A percentile compares a stretch with the other conserved stretches of the same genome.
Conservation (phyloP, 169 alveolate species). For the Plasmodium cynomolgi region DNA sequence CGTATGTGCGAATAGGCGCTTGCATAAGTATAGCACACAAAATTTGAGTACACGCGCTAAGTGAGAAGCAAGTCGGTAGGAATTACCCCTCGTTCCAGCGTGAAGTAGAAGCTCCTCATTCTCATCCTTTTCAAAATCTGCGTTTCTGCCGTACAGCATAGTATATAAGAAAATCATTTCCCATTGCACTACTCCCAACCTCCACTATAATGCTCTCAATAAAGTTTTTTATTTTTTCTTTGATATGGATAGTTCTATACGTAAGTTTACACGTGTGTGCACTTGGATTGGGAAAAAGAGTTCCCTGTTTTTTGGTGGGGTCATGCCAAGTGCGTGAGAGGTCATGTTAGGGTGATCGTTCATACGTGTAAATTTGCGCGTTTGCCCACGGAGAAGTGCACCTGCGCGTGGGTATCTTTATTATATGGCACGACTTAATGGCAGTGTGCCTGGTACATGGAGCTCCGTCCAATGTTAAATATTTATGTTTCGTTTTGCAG, state of each 20-base stretch:
- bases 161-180: not conserved
- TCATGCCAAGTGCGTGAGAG: not conserved
- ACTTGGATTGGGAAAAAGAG: not conserved
- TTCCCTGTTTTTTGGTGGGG: not conserved
- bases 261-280: constrained; percentile 23
- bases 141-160: not conserved
- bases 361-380: not conserved
- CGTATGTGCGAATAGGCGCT: not conserved
- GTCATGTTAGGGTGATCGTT: not conserved
- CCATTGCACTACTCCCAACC: not conserved
- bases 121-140: not conserved
- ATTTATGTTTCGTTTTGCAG: constrained; percentile 25
- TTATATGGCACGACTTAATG: not conserved
- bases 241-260: constrained; percentile 36
- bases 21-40: not conserved
- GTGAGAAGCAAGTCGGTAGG: not conserved
- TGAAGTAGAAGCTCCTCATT: not conserved
- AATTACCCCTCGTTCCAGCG: not conserved
- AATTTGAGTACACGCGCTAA: not conserved
- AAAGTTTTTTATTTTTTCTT: constrained; percentile 17
- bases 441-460: not conserved
- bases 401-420: not conserved
- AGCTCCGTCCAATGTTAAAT: not conserved
- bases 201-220: constrained; percentile 28
- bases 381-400: not conserved